phyloP scores from a whole-genome alignment of 306 rosid species.

The Lithocarpus polystachyus region DNA sequence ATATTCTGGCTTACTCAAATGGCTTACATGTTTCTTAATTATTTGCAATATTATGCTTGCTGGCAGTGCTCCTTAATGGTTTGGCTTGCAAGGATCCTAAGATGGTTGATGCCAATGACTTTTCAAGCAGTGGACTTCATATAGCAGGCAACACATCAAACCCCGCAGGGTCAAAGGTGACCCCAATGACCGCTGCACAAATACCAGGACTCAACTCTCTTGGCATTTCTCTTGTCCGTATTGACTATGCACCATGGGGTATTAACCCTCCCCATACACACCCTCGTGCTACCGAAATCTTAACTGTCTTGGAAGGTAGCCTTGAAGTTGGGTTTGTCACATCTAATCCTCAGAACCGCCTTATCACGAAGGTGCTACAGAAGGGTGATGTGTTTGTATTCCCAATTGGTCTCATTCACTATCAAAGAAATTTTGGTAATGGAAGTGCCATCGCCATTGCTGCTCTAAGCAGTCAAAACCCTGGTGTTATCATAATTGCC shows the following conservation, averaged over 20 bases:
- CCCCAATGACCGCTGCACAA: constrained; percentile 13
- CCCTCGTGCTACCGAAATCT: constrained; percentile 30
- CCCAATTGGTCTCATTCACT: constrained; percentile 32
- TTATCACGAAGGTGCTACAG: constrained; percentile 10
- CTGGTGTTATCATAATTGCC: constrained; percentile 30
- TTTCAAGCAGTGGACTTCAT: constrained; percentile 31
- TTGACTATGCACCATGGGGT: constrained; percentile 31
- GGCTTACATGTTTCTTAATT: no score
- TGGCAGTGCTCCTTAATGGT: constrained; percentile 24
- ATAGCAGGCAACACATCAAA: constrained; percentile 32
- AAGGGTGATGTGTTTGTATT: constrained; percentile 39
- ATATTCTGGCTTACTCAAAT: no score
- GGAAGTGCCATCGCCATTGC: constrained; percentile 29
- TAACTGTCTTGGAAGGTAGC: constrained; percentile 28
- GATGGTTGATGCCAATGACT: constrained; percentile 23
- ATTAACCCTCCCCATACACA: constrained; percentile 31
- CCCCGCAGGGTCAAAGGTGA: constrained; percentile 25
- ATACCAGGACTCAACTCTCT: constrained; percentile 37
- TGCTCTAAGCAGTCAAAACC: constrained; percentile 40
- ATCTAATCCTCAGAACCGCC: constrained; percentile 21
- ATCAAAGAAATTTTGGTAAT: constrained; percentile 27
- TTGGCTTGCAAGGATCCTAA: constrained; percentile 32
- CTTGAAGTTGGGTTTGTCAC: constrained; percentile 42
- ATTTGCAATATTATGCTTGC: neutral
- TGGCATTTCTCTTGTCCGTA: constrained; percentile 24